These are phyloP conservation scores for Colletotrichum lindemuthianum DNA, from an alignment of 2,329 filamentous ascomycete species.

Conservation along the genomic window DNA sequence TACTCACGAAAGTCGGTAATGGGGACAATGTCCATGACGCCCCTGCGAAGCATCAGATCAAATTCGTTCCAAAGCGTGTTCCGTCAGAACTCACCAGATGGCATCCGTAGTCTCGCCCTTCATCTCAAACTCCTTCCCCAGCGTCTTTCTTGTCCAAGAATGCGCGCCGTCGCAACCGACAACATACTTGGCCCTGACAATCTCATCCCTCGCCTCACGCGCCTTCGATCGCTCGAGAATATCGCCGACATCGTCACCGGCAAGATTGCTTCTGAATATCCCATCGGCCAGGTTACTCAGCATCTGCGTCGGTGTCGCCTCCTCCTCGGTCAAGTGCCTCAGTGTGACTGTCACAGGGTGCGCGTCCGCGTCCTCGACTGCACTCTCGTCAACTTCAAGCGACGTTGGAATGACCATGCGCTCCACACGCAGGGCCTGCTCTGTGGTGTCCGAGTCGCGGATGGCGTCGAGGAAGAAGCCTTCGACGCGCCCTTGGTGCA, in stretches of 20 bases:
- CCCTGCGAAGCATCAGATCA: conserved; percentile 35
- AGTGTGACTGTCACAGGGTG: conserved; percentile 71
- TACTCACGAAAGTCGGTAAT: conserved; percentile 57
- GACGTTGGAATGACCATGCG: conserved; percentile 67
- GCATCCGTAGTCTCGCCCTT: conserved; percentile 64
- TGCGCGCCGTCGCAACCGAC: conserved; percentile 77
- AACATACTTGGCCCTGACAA: conserved; percentile 69
- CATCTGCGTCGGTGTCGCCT: conserved; percentile 57
- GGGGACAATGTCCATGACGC: conserved; percentile 51
- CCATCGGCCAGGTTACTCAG: conserved; percentile 55
- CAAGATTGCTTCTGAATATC: conserved; percentile 68
- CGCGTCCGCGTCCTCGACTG: conserved; percentile 58
- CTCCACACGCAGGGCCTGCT: conserved; percentile 60
- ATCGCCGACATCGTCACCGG: conserved; percentile 65
- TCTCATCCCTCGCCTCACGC: conserved; percentile 48
- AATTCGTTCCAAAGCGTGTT: background rate
- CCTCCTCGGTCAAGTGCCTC: conserved; percentile 66
- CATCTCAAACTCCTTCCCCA: conserved; percentile 60
- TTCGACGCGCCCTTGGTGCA: conserved; percentile 79
- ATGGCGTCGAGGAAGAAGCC: conserved; percentile 72
- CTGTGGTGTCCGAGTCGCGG: conserved; percentile 57
- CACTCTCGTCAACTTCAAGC: conserved; percentile 62
- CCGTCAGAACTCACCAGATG: conserved; percentile 48
- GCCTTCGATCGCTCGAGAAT: conserved; percentile 41
- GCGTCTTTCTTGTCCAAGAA: conserved; percentile 69